Conservation (phyloP, 257 asterid genomes). For the Scutellaria baicalensis region DNA sequence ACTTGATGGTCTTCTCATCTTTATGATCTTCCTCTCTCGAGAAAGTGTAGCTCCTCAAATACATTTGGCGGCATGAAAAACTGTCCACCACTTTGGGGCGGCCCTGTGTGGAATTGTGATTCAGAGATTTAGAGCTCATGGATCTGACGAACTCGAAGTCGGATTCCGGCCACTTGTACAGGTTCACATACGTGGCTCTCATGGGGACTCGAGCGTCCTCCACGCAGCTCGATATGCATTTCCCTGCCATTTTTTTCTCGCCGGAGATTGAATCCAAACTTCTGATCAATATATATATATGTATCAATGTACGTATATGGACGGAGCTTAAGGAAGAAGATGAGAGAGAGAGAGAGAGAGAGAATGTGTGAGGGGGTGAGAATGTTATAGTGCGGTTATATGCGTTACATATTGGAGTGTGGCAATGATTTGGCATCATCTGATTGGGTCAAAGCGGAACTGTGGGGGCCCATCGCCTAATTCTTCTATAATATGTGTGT, state of each 20-base stretch:
- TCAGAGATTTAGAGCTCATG: conserved; percentile 31
- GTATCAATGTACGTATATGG: neutral
- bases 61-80: conserved; percentile 72
- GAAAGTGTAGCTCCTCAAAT: conserved; percentile 79
- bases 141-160: conserved; percentile 69
- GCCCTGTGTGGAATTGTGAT: neutral
- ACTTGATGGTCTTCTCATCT: conserved; percentile 27
- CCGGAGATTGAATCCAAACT: neutral
- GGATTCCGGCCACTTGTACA: conserved; percentile 62
- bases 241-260: conserved; percentile 29
- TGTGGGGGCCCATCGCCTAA: neutral
- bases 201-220: conserved; percentile 44
- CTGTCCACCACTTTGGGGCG: conserved; percentile 69
- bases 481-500: neutral
- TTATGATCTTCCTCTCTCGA: conserved; percentile 49
- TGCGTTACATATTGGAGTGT: neutral
- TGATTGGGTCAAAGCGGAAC: neutral
- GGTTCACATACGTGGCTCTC: conserved; percentile 49
- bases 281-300: neutral
- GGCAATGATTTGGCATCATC: conserved; percentile 11
- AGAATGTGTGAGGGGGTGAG: neutral
- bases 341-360: neutral
- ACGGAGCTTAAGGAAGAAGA: neutral
- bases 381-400: conserved; percentile 4
- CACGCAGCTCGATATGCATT: conserved; percentile 37